Evolutionary conservation across 2,329 filamentous ascomycete genomes (phyloP).

Genomic region (Pochonia chlamydosporia): DNA sequence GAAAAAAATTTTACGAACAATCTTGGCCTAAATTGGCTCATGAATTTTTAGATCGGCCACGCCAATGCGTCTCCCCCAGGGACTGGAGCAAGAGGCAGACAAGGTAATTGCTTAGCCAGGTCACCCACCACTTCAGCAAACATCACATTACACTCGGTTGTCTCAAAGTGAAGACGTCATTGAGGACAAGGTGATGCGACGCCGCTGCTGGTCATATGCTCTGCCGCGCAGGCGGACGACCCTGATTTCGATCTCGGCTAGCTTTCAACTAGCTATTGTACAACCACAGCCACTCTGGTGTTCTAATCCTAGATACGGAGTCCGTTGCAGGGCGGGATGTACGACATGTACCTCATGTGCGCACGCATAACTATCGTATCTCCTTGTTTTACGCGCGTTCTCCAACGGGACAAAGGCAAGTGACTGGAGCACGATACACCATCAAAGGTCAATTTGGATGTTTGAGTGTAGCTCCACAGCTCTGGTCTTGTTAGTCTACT

Average conservation of each 20-base stretch:
- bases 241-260: too few relatives aligned
- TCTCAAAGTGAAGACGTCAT: neutral
- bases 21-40: neutral
- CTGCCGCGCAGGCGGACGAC: too few relatives aligned
- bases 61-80: neutral
- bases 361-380: too few relatives aligned
- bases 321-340: too few relatives aligned
- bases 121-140: too few relatives aligned
- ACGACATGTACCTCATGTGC: neutral
- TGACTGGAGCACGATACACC: too few relatives aligned
- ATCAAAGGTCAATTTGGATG: too few relatives aligned
- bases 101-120: too few relatives aligned
- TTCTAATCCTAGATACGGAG: too few relatives aligned
- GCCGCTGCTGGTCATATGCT: neutral
- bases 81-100: neutral
- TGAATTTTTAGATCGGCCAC: neutral
- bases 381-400: neutral
- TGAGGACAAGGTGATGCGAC: neutral
- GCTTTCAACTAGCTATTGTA: too few relatives aligned
- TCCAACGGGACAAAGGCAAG: neutral
- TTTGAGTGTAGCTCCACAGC: neutral
- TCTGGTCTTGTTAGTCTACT: neutral
- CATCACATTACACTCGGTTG: neutral
- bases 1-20: neutral
- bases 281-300: too few relatives aligned